Percentiles rank a stretch among this genome's conserved stretches.
These are phyloP conservation scores for Yamadazyma kanchanaburiensis DNA, from an alignment of 1,139 yeast genomes.

Conservation along the genomic window DNA sequence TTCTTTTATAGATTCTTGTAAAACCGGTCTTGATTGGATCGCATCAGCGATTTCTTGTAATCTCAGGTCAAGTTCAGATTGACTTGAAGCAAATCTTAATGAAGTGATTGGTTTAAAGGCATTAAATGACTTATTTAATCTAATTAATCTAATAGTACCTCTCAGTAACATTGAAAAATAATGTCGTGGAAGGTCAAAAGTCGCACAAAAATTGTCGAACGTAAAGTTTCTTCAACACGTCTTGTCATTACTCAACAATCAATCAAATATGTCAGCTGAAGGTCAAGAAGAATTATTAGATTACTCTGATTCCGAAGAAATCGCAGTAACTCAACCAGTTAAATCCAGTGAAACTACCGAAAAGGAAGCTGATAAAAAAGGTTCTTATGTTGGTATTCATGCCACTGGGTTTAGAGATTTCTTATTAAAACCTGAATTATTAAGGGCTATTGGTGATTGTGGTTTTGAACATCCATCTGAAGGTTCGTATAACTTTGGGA, in stretches of 20 bases:
- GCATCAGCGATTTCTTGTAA: conserved; percentile 17
- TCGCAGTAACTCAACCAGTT: conserved; percentile 68
- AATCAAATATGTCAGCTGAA: conserved; percentile 71
- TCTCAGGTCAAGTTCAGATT: conserved; percentile 15
- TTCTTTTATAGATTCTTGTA: conserved; percentile 23
- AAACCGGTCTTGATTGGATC: conserved; percentile 26
- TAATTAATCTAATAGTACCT: too few relatives aligned
- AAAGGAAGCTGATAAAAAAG: conserved; percentile 78
- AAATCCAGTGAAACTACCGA: conserved; percentile 41
- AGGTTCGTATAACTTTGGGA: conserved; percentile 56
- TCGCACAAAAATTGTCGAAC: too few relatives aligned
- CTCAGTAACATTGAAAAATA: too few relatives aligned
- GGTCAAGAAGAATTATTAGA: conserved; percentile 99
- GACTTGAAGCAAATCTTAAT: conserved; percentile 5
- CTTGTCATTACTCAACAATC: conserved; percentile 1
- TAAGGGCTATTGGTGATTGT: conserved; percentile 97
- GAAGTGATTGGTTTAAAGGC: too few relatives aligned
- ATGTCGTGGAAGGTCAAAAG: too few relatives aligned
- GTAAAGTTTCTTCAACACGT: too few relatives aligned
- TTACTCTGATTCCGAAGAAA: conserved; percentile 97
- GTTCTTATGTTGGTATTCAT: conserved; percentile 96
- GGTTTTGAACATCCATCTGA: conserved; percentile 99
- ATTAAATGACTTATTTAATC: too few relatives aligned
- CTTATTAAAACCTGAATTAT: conserved; percentile 89
- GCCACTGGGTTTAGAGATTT: conserved; percentile 99